Conservation (phyloP, 2,329 filamentous ascomycete species). For the Epichloe brachyelytri region DNA sequence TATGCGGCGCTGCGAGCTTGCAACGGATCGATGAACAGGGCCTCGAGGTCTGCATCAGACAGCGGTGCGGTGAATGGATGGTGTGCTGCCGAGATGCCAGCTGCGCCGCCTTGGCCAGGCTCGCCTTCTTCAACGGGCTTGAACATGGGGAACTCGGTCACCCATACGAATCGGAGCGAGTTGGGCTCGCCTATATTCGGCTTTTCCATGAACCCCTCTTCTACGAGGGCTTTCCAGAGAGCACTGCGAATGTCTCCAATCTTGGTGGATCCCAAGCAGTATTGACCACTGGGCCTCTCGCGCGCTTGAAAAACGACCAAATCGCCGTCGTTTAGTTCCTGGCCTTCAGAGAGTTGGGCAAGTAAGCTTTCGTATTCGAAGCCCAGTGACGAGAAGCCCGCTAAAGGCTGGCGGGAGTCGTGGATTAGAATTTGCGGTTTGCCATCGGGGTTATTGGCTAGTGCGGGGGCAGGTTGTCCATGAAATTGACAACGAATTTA, state of each 20-base stretch:
- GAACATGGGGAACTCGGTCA: constrained; percentile 87
- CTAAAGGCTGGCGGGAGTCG: constrained; percentile 59
- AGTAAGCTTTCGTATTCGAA: constrained; percentile 47
- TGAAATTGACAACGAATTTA: constrained; percentile 54
- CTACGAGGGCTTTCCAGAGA: constrained; percentile 56
- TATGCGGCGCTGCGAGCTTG: constrained; percentile 75
- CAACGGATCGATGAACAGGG: constrained; percentile 60
- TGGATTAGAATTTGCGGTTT: constrained; percentile 67
- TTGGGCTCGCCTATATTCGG: constrained; percentile 23
- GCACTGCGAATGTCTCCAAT: constrained; percentile 62
- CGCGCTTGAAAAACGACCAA: constrained; percentile 74
- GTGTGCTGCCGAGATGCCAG: constrained; percentile 78
- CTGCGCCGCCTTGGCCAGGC: constrained; percentile 67
- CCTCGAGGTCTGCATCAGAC: constrained; percentile 55
- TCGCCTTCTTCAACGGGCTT: constrained; percentile 51
- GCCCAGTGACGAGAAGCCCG: constrained; percentile 66
- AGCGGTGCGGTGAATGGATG: constrained; percentile 92
- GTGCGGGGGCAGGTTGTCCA: constrained; percentile 49
- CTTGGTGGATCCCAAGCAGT: constrained; percentile 46
- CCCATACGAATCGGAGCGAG: constrained; percentile 63
- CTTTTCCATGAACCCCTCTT: constrained; percentile 40
- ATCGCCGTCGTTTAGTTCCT: constrained; percentile 49
- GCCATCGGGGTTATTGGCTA: constrained; percentile 60
- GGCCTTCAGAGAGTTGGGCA: constrained; percentile 18
- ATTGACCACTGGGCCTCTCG: constrained; percentile 44